A percentile compares a stretch with the other conserved stretches of the same genome.
Evolutionary conservation across 768 basidiomycete genomes (phyloP).

Genomic region (Termitomyces sp.): DNA sequence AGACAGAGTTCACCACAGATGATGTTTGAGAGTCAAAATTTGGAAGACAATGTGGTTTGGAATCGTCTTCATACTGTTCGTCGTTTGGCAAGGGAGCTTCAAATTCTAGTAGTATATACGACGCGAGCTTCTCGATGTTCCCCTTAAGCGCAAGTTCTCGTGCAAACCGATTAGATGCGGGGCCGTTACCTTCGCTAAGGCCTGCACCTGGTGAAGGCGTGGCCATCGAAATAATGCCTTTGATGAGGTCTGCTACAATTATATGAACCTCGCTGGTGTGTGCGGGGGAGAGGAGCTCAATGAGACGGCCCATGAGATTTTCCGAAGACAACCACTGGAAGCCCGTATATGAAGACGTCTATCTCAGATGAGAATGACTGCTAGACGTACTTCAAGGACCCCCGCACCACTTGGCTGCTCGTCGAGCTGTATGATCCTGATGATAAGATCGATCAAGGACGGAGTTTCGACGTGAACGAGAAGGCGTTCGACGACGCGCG

Average conservation of each 20-base stretch:
- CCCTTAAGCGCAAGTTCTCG: constrained; percentile 78
- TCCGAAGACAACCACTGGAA: constrained; percentile 84
- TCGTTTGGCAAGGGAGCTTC: constrained; percentile 22
- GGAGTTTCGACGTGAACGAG: constrained; percentile 86
- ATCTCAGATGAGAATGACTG: constrained; percentile 18
- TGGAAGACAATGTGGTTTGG: constrained; percentile 23
- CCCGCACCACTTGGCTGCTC: constrained; percentile 78
- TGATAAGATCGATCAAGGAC: constrained; percentile 86
- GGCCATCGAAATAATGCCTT: constrained; percentile 92
- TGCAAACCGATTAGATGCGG: constrained; percentile 83
- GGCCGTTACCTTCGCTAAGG: constrained; percentile 67
- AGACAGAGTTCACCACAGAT: constrained; percentile 82
- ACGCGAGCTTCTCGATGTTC: constrained; percentile 67
- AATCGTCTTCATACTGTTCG: constrained; percentile 21
- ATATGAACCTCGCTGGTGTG: constrained; percentile 75
- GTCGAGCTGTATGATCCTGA: constrained; percentile 87
- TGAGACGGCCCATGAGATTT: constrained; percentile 75
- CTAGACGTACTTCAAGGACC: constrained; percentile 78
- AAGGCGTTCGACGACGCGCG: constrained; percentile 76
- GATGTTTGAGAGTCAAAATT: constrained; percentile 60
- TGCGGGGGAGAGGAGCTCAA: constrained; percentile 78
- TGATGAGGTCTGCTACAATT: constrained; percentile 87
- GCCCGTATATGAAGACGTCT: constrained; percentile 11
- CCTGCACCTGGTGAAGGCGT: constrained; percentile 80
- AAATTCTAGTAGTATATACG: constrained; percentile 76